Conservation (phyloP, 208 protist genomes). For the Leishmania aethiopica region DNA sequence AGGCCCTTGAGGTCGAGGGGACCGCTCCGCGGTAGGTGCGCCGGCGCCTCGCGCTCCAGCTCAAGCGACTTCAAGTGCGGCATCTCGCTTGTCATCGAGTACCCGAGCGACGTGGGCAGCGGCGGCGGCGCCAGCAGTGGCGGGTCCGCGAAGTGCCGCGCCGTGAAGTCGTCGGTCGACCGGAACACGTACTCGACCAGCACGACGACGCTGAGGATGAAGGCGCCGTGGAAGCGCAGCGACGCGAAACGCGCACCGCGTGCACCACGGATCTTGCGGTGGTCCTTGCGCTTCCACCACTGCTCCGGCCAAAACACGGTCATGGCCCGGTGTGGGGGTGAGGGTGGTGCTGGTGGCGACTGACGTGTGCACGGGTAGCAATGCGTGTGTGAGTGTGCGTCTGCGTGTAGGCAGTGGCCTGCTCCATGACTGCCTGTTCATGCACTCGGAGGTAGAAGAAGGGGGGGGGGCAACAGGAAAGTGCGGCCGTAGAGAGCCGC, state of each 20-base stretch:
- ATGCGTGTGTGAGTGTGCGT: not conserved
- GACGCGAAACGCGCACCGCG: slow-evolving; percentile 59
- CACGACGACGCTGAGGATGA: slow-evolving; percentile 38
- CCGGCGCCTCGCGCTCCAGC: slow-evolving; percentile 38
- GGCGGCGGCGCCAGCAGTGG: slow-evolving; percentile 68
- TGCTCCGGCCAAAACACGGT: slow-evolving; percentile 43
- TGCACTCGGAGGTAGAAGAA: not conserved
- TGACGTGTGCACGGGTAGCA: not conserved
- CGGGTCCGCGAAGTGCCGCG: slow-evolving; percentile 43
- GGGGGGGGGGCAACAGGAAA: not conserved
- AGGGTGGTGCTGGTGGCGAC: not conserved
- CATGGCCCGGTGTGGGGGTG: slow-evolving; percentile 9
- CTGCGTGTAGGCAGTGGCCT: not conserved
- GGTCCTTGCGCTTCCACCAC: slow-evolving; percentile 70
- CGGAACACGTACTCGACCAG: slow-evolving; percentile 65
- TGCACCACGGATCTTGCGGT: slow-evolving; percentile 60
- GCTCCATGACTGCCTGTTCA: not conserved
- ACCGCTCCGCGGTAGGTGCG: slow-evolving; percentile 41
- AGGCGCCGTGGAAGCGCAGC: slow-evolving; percentile 54
- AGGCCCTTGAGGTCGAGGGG: slow-evolving; percentile 18
- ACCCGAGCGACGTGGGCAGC: slow-evolving; percentile 42
- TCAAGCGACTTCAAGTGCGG: slow-evolving; percentile 58
- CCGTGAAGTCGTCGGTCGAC: slow-evolving; percentile 38
- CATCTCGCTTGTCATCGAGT: slow-evolving; percentile 65
- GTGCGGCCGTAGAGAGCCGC: not conserved